These are phyloP conservation scores for Metschnikowia anglica DNA, from an alignment of 805 yeast species.

Conservation along the genomic window DNA sequence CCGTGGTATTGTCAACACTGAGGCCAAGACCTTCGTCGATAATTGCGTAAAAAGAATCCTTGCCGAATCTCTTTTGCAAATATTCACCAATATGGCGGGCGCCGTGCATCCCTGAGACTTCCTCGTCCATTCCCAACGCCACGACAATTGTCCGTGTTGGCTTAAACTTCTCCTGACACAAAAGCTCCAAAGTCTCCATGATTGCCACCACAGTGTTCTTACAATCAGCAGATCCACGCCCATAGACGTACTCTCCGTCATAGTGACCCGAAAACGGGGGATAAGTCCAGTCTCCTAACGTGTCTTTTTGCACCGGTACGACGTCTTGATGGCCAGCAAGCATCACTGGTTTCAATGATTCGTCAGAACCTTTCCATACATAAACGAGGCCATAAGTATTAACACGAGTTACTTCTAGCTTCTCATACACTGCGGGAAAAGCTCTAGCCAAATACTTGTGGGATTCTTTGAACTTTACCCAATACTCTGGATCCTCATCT, in stretches of 20 bases:
- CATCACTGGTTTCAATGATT: constrained; percentile 34
- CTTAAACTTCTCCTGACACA: constrained; percentile 10
- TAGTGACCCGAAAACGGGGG: constrained; percentile 39
- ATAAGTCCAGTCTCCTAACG: constrained; percentile 38
- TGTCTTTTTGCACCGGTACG: constrained; percentile 41
- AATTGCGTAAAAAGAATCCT: constrained; percentile 19
- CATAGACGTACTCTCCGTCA: constrained; percentile 27
- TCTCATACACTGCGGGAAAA: constrained; percentile 35
- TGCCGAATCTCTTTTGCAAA: constrained; percentile 19
- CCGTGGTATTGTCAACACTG: constrained; percentile 36
- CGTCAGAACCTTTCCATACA: constrained; percentile 37
- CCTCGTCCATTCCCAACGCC: constrained; percentile 24
- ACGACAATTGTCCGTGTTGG: constrained; percentile 19
- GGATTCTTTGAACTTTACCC: constrained; percentile 25
- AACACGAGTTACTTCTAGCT: constrained; percentile 33
- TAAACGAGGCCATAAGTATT: constrained; percentile 39
- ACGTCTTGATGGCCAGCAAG: constrained; percentile 44
- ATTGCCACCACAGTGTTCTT: constrained; percentile 21
- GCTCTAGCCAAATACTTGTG: constrained; percentile 32
- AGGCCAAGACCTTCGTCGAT: constrained; percentile 31
- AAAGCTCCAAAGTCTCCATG: constrained; percentile 20
- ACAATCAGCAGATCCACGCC: constrained; percentile 23
- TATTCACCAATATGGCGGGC: constrained; percentile 18
- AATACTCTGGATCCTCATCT: constrained; percentile 19
- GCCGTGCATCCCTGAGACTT: constrained; percentile 20